Evolutionary conservation across 2,329 filamentous ascomycete genomes (phyloP).

Genomic region (Nothopassalora personata): DNA sequence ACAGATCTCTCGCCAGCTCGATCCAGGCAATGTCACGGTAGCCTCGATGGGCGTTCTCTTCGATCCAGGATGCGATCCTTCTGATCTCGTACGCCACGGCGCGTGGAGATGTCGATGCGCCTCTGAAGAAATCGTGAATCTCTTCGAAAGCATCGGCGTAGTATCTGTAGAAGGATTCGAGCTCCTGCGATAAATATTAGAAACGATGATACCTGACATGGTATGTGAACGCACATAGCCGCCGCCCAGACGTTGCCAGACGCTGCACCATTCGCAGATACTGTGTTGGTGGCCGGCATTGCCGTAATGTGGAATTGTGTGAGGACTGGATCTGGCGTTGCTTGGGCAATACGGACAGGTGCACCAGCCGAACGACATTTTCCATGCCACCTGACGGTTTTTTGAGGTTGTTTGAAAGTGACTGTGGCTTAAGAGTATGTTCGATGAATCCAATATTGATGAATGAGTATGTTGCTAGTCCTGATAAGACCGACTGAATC

Average conservation of each 20-base stretch:
- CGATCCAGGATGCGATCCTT: conserved; percentile 5
- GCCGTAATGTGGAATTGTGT: conserved; percentile 3
- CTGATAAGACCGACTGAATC: background rate
- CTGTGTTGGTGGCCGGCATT: conserved; percentile 4
- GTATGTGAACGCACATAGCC: conserved; percentile 1
- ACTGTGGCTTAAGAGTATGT: background rate
- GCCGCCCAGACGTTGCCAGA: conserved; percentile 6
- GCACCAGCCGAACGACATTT: conserved; percentile 9
- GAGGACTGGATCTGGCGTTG: background rate
- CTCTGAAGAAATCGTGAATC: conserved; percentile 11
- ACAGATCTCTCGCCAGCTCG: conserved; percentile 3
- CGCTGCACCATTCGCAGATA: conserved; percentile 11
- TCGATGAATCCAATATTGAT: background rate
- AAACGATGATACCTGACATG: no score
- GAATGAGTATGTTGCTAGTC: background rate
- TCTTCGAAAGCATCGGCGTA: conserved; percentile 6
- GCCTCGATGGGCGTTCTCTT: background rate
- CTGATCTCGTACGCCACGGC: conserved; percentile 4
- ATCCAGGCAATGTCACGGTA: background rate
- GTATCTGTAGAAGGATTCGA: conserved; percentile 2
- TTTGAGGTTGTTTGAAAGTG: background rate
- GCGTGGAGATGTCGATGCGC: background rate
- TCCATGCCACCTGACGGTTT: background rate
- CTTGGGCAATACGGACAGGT: conserved; percentile 9
- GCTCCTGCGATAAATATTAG: background rate